Evolutionary conservation across 139 green algal genomes (phyloP), one percentile per base, ranked within the genome.

Genomic region (Limnomonas spitsbergensis): DNA sequence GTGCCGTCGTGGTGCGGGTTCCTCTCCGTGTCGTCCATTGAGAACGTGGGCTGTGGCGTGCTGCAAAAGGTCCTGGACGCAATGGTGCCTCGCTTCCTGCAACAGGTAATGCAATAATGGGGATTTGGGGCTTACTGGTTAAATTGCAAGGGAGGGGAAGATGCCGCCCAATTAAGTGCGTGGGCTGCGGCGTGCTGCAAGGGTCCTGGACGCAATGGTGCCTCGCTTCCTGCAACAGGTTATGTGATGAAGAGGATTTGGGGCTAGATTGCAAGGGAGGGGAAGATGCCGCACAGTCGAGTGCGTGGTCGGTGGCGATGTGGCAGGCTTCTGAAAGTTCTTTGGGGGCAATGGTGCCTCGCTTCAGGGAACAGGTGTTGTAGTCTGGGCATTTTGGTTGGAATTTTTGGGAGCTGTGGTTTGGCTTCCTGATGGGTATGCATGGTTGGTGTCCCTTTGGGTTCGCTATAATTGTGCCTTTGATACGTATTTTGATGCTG

Each of bases 201-300:
- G 73, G 31, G 87, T 94, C 35, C 86, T 97, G 20, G 82, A 87
- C 36, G 82, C 75, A 2, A 89, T 90, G 74, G 90, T 97, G 68
- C 93, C 93, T 1, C 81, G 89, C 1, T 97, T 97, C 81, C 77
- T 97, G 78, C 56, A 80, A 66, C 93, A 97, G 84, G 85, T 97
- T 29, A n/a, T n/a, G n/a, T n/a, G n/a, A n/a, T n/a, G n/a, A n/a
- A n/a, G n/a, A n/a, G n/a, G n/a, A n/a, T n/a, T n/a, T n/a, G n/a
- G n/a, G n/a, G n/a, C n/a, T n/a, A n/a, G n/a, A n/a, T n/a, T n/a
- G n/a, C n/a, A n/a, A n/a, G n/a, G n/a, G n/a, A n/a, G n/a, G n/a
- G n/a, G n/a, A n/a, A n/a, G n/a, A n/a, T n/a, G n/a, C n/a, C n/a
- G n/a, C n/a, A n/a, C 78, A 27, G 81, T 90, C 0, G 77, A 81